Evolutionary conservation across 352 stramenopile species (phyloP).

Genomic region (Poterioochromonas sp.): DNA sequence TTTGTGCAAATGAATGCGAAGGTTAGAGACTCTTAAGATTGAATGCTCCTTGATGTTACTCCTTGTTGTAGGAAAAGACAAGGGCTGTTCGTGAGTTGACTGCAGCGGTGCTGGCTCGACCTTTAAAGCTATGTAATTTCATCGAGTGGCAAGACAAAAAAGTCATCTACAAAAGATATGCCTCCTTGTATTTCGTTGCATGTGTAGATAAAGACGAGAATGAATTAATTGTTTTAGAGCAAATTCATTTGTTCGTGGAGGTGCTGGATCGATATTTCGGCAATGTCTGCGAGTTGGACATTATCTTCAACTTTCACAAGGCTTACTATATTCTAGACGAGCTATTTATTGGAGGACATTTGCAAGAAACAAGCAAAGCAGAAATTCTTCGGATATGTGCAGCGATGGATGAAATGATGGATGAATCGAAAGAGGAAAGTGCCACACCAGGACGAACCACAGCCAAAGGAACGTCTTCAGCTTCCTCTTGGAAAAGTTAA

Average conservation of each 20-base stretch:
- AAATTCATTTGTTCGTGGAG: conserved; percentile 98
- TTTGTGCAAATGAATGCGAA: conserved; percentile 59
- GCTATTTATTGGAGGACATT: conserved; percentile 93
- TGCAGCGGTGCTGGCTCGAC: conserved; percentile 54
- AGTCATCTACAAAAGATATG: conserved; percentile 96
- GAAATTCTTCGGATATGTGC: conserved; percentile 50
- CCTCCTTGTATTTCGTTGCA: conserved; percentile 85
- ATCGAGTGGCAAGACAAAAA: conserved; percentile 90
- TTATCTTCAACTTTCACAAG: conserved; percentile 99
- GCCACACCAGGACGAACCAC: conserved; percentile 22
- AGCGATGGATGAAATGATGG: conserved; percentile 53
- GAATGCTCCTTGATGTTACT: conserved; percentile 16
- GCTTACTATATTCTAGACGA: conserved; percentile 99
- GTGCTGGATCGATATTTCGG: conserved; percentile 95
- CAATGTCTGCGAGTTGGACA: conserved; percentile 97
- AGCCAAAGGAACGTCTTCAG: no score
- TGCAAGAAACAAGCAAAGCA: conserved; percentile 88
- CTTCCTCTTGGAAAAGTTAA: no score
- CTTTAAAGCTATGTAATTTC: conserved; percentile 76
- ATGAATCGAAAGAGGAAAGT: conserved; percentile 49
- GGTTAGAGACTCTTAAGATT: conserved; percentile 18
- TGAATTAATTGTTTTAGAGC: conserved; percentile 92
- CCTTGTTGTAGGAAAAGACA: conserved; percentile 52
- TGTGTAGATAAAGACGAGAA: conserved; percentile 80
- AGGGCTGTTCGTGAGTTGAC: conserved; percentile 66